These are phyloP conservation scores for Fonsecaea erecta DNA, from an alignment of 2,329 filamentous ascomycete species.

Conservation along the genomic window DNA sequence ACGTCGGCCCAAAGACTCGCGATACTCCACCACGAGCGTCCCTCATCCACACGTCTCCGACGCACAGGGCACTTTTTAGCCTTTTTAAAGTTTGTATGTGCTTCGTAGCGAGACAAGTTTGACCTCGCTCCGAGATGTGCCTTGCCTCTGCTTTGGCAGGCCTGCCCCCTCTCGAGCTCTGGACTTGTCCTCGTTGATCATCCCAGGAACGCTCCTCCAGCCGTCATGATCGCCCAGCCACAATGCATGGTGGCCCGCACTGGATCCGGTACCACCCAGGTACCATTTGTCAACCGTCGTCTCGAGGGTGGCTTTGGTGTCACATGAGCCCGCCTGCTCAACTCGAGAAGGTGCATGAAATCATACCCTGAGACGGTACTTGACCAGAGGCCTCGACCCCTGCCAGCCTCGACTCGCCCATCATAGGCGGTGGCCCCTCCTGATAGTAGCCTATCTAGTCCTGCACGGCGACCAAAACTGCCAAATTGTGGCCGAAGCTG, in stretches of 20 bases:
- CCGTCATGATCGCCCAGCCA: conserved; percentile 31
- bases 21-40: conserved; percentile 1
- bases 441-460: conserved; percentile 22
- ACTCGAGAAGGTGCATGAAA: conserved; percentile 28
- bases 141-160: conserved; percentile 6
- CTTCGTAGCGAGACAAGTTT: conserved; percentile 23
- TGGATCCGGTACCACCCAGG: conserved; percentile 26
- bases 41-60: conserved; percentile 7
- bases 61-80: conserved; percentile 12
- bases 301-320: conserved; percentile 24
- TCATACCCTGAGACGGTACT: conserved; percentile 28
- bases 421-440: not conserved
- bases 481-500: not conserved
- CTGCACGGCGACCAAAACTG: conserved; percentile 11
- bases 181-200: conserved; percentile 5
- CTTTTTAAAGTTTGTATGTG: conserved; percentile 16
- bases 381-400: conserved; percentile 17
- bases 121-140: conserved; percentile 20
- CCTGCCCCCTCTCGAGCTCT: not conserved
- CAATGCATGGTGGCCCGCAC: conserved; percentile 20
- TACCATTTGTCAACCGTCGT: conserved; percentile 32
- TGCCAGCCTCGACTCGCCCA: conserved; percentile 16
- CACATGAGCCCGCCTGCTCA: conserved; percentile 25
- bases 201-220: conserved; percentile 11
- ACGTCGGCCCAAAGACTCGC: not conserved